Evolutionary conservation across 2,329 filamentous ascomycete genomes (phyloP), one percentile per base, ranked within the genome.

Genomic region (Endoconidiophora laricicola): DNA sequence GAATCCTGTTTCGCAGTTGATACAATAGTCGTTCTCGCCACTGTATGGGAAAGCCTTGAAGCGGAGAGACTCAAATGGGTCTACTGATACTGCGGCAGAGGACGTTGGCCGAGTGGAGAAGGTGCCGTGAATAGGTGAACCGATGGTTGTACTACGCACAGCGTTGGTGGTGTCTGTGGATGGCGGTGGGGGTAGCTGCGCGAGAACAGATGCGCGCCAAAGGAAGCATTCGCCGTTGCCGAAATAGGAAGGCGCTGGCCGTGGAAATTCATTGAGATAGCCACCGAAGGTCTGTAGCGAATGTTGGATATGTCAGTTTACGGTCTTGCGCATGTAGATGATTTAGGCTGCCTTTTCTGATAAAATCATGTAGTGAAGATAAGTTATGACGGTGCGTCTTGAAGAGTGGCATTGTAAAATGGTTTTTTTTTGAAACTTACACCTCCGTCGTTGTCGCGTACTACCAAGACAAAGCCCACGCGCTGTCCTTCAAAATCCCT

Each of bases 31-130:
- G 63, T 98, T 96, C 39, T 94, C 76, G 4, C 91, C 91, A 51
- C 84, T 93, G 61, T 95, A 96, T 0, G 90, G 88, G 59, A 96
- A 98, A 0, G 90, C 90, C 66, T 94, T 95, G 73, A 98, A 98
- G 18, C 91, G 79, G 57, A 96, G 86, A 23, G 79, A 74, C 54
- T 90, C 84, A 3, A 56, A 55, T 10, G 59, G 60, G 41, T 57
- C 56, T 4, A n/a, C 20, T 46, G 61, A 58, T 42, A 58, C 57
- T 4, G 58, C 54, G n/a, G 41, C 40, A 0, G 56, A n/a, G 9
- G 48, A 18, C 29, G 33, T 49, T 6, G 44, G 43, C 5, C 46
- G 56, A 45, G 56, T 50, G 12, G 55, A 52, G 50, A 57, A 58
- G 46, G 54, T 54, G 40, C 55, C 52, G 39, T 55, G 55, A 12